These are phyloP conservation scores for Salisapilia sapeloensis DNA, from an alignment of 352 stramenopile species.

Conservation along the genomic window DNA sequence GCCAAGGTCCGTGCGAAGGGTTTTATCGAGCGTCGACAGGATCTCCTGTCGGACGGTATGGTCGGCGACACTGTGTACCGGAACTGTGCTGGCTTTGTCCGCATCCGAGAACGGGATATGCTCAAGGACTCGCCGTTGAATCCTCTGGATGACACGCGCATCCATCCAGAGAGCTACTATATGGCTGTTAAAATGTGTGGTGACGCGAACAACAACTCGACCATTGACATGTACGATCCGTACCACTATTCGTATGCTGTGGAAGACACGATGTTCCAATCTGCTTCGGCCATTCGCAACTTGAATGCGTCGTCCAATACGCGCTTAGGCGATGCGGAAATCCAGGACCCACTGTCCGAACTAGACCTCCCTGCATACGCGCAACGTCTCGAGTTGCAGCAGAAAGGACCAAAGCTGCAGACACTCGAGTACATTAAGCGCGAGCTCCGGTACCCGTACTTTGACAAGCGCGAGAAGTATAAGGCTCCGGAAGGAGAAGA, in stretches of 20 bases:
- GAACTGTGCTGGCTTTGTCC: slow-evolving; percentile 77
- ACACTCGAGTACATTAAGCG: slow-evolving; percentile 83
- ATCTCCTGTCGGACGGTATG: slow-evolving; percentile 68
- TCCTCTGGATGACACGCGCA: slow-evolving; percentile 74
- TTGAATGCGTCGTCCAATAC: slow-evolving; percentile 31
- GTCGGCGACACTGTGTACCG: slow-evolving; percentile 78
- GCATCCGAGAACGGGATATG: slow-evolving; percentile 73
- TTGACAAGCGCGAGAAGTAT: slow-evolving; percentile 77
- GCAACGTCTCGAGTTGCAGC: slow-evolving; percentile 71
- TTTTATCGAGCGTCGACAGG: slow-evolving; percentile 73
- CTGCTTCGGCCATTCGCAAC: slow-evolving; percentile 61
- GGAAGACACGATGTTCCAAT: slow-evolving; percentile 86
- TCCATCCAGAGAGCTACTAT: slow-evolving; percentile 83
- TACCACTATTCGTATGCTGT: slow-evolving; percentile 83
- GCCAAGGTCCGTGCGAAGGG: slow-evolving; percentile 74
- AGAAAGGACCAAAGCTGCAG: slow-evolving; percentile 76
- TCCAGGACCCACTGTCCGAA: slow-evolving; percentile 75
- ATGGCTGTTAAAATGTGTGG: slow-evolving; percentile 86
- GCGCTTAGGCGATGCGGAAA: slow-evolving; percentile 55
- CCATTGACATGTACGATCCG: slow-evolving; percentile 83
- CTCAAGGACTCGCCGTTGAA: slow-evolving; percentile 74
- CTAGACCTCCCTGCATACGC: slow-evolving; percentile 78
- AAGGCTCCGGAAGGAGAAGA: slow-evolving; percentile 72
- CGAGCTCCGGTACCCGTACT: slow-evolving; percentile 80
- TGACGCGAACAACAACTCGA: slow-evolving; percentile 83